phyloP scores from a whole-genome alignment of 148 eudicot genomes.

The Bassia scoparia region DNA sequence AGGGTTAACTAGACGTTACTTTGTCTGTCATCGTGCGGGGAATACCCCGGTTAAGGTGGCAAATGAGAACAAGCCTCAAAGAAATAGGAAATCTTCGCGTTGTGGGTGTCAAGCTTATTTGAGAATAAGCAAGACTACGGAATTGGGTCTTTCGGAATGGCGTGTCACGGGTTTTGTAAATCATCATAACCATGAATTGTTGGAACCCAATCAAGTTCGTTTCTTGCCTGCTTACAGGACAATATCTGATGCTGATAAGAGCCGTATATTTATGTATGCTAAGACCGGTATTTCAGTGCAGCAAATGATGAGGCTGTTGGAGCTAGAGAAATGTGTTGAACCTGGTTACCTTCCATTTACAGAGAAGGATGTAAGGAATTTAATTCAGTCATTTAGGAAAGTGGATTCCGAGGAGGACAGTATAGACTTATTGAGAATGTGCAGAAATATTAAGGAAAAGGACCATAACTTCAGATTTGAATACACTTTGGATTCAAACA shows the following conservation, averaged over 20 bases:
- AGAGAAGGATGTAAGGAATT: slow-evolving; percentile 89
- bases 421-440: slow-evolving; percentile 79
- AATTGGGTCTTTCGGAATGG: slow-evolving; percentile 73
- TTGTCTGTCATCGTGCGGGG: slow-evolving; percentile 97
- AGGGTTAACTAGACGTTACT: slow-evolving; percentile 89
- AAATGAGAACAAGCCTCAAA: slow-evolving; percentile 67
- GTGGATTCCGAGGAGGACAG: slow-evolving; percentile 76
- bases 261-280: slow-evolving; percentile 81
- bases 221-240: slow-evolving; percentile 94
- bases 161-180: slow-evolving; percentile 86
- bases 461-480: slow-evolving; percentile 82
- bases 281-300: slow-evolving; percentile 93
- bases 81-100: slow-evolving; percentile 90
- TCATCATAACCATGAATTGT: slow-evolving; percentile 87
- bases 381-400: slow-evolving; percentile 88
- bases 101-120: slow-evolving; percentile 93
- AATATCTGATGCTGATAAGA: slow-evolving; percentile 77
- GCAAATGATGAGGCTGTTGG: slow-evolving; percentile 94
- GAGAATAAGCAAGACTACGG: slow-evolving; percentile 80
- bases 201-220: slow-evolving; percentile 90
- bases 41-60: slow-evolving; percentile 74
- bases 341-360: slow-evolving; percentile 92
- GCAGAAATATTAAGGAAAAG: slow-evolving; percentile 78
- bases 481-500: slow-evolving; percentile 65
- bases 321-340: slow-evolving; percentile 85